These are phyloP conservation scores for Tetraselmis chui DNA, from an alignment of 139 green algal genomes.

Conservation along the genomic window DNA sequence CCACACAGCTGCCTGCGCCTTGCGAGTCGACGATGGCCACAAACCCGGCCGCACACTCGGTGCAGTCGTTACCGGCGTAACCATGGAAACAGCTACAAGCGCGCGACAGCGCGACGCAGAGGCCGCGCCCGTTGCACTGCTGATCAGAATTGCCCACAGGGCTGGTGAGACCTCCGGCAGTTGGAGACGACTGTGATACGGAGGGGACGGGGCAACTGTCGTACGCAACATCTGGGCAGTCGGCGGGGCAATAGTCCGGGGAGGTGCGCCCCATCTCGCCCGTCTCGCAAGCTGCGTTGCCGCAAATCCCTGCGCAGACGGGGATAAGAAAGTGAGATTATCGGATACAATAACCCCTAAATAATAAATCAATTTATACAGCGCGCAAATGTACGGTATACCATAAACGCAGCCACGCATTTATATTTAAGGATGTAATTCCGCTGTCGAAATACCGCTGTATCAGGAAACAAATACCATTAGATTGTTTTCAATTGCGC, in stretches of 20 bases:
- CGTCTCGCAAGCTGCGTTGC: background rate
- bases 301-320: background rate
- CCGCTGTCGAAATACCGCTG: too few relatives aligned
- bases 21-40: background rate
- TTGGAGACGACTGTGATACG: too few relatives aligned
- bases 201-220: background rate
- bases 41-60: background rate
- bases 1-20: background rate
- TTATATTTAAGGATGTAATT: too few relatives aligned
- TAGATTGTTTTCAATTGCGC: too few relatives aligned
- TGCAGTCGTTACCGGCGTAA: background rate
- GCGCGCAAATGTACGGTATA: too few relatives aligned
- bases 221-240: background rate
- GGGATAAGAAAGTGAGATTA: background rate
- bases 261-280: background rate
- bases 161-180: too few relatives aligned
- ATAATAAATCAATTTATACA: too few relatives aligned
- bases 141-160: too few relatives aligned
- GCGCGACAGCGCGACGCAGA: background rate
- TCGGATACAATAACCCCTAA: too few relatives aligned
- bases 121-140: background rate
- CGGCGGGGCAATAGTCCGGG: background rate
- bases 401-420: too few relatives aligned
- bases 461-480: too few relatives aligned
- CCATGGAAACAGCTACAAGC: background rate